Percentiles rank a stretch among this genome's conserved stretches.
phyloP scores from a whole-genome alignment of 306 rosid genomes.

The barrel medic (Medicago truncatula) region MtrunA17r5.0-ANR NC_053042.1:33419501-33420000 shows the following conservation, averaged over 20 bases:
- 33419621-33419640: slow-evolving; percentile 6
- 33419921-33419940: slow-evolving; percentile 32
- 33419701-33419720: slow-evolving; percentile 12
- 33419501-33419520: too few relatives aligned
- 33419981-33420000: slow-evolving; percentile 41
- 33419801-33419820: slow-evolving; percentile 66
- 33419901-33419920: slow-evolving; percentile 54
- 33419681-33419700: slow-evolving; percentile 1
- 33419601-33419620: background rate
- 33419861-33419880: slow-evolving; percentile 39
- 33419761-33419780: slow-evolving; percentile 11
- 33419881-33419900: slow-evolving; percentile 44
- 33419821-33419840: slow-evolving; percentile 65
- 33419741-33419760: slow-evolving; percentile 16
- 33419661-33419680: slow-evolving; percentile 2
- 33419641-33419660: background rate
- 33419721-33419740: slow-evolving; percentile 15
- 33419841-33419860: slow-evolving; percentile 37
- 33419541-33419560: too few relatives aligned
- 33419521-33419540: too few relatives aligned
- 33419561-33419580: too few relatives aligned
- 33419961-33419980: slow-evolving; percentile 33
- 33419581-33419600: background rate
- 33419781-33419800: slow-evolving; percentile 46
- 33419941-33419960: slow-evolving; percentile 1